Percentiles rank a stretch among this genome's conserved stretches.
Conservation (phyloP, 2,329 filamentous ascomycete genomes). For the Septoria linicola region DNA sequence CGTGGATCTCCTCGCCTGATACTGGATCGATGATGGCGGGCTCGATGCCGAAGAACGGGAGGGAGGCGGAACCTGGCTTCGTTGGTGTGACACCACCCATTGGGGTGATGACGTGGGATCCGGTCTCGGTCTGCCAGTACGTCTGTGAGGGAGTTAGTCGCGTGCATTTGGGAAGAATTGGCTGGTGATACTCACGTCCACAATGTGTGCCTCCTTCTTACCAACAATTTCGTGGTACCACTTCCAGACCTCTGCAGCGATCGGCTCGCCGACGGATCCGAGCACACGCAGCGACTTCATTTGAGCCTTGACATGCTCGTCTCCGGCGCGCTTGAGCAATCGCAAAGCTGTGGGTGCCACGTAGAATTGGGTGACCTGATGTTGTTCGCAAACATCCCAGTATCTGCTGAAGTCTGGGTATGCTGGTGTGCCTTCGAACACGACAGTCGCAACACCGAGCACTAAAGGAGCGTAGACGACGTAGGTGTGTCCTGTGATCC, state of each 20-base stretch:
- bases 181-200: slow-evolving; percentile 71
- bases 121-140: slow-evolving; percentile 99
- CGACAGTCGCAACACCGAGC: slow-evolving; percentile 88
- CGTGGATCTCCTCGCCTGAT: slow-evolving; percentile 85
- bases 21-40: slow-evolving; percentile 96
- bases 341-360: slow-evolving; percentile 93
- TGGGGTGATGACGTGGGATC: slow-evolving; percentile 92
- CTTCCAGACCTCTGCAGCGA: slow-evolving; percentile 98
- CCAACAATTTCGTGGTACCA: slow-evolving; percentile 98
- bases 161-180: background rate
- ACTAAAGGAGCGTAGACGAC: slow-evolving; percentile 95
- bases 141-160: slow-evolving; percentile 58
- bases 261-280: slow-evolving; percentile 94
- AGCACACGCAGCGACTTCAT: slow-evolving; percentile 89
- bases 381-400: slow-evolving; percentile 96
- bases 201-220: slow-evolving; percentile 87
- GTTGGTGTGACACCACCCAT: slow-evolving; percentile 91
- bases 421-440: slow-evolving; percentile 96
- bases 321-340: slow-evolving; percentile 89
- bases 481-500: slow-evolving; percentile 99
- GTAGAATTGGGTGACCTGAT: slow-evolving; percentile 96
- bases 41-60: slow-evolving; percentile 98
- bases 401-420: slow-evolving; percentile 98
- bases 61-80: slow-evolving; percentile 91
- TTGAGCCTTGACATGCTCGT: slow-evolving; percentile 83